Percentiles rank a stretch among this genome's conserved stretches.
phyloP scores from a whole-genome alignment of 129 eudicot species.

The Helianthus tuberosus region DNA sequence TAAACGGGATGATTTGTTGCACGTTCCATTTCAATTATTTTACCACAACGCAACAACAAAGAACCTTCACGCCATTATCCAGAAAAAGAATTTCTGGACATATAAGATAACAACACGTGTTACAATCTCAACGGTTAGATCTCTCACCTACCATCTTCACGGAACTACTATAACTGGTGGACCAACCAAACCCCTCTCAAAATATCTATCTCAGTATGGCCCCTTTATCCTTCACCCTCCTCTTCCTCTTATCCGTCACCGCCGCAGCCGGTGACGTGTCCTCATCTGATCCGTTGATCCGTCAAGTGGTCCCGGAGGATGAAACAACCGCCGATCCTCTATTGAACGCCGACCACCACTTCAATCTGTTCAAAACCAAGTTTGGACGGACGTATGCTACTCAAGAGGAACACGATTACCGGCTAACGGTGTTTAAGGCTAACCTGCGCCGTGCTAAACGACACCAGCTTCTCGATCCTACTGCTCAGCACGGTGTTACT shows the following conservation, averaged over 20 bases:
- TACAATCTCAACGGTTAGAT: slow-evolving; percentile 2
- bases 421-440: slow-evolving; percentile 65
- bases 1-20: too few relatives aligned
- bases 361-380: slow-evolving; percentile 70
- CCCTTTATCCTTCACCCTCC: slow-evolving; percentile 23
- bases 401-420: slow-evolving; percentile 73
- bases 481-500: slow-evolving; percentile 84
- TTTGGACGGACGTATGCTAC: slow-evolving; percentile 54
- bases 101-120: neutral
- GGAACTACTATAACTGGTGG: slow-evolving; percentile 29
- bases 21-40: too few relatives aligned
- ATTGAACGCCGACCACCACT: slow-evolving; percentile 79
- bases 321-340: slow-evolving; percentile 43
- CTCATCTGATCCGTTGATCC: slow-evolving; percentile 60
- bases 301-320: slow-evolving; percentile 62
- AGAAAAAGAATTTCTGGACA: neutral
- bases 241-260: slow-evolving; percentile 32
- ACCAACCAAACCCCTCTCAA: neutral
- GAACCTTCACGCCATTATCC: slow-evolving; percentile 1
- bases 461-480: slow-evolving; percentile 77
- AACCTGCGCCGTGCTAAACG: slow-evolving; percentile 88
- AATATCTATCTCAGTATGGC: slow-evolving; percentile 17
- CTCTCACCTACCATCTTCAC: slow-evolving; percentile 30
- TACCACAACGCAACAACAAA: too few relatives aligned
- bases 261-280: slow-evolving; percentile 12